Evolutionary conservation across 768 basidiomycete species (phyloP).

Genomic region (Lactarius evosmus): DNA sequence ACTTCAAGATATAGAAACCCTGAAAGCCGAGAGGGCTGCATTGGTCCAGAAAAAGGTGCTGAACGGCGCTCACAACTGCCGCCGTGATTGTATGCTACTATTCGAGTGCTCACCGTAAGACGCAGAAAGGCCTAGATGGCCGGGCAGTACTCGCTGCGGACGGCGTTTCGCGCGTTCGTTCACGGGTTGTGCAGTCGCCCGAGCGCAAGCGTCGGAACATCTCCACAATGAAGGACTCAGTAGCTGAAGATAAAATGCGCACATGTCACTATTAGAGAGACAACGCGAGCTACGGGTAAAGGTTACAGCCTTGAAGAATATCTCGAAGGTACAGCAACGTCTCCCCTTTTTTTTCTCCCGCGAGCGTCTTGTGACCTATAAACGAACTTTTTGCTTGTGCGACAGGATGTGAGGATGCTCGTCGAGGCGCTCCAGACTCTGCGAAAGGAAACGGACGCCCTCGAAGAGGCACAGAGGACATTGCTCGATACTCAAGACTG

Average conservation of each 20-base stretch:
- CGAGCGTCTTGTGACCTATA: background rate
- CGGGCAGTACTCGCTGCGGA: conserved; percentile 60
- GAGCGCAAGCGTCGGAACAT: conserved; percentile 86
- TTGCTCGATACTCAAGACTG: conserved; percentile 66
- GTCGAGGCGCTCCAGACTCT: conserved; percentile 75
- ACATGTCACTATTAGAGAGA: conserved; percentile 54
- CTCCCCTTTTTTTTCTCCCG: conserved; percentile 8
- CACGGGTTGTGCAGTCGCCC: conserved; percentile 87
- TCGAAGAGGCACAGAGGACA: conserved; percentile 66
- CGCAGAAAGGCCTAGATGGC: conserved; percentile 57
- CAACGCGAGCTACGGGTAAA: conserved; percentile 79
- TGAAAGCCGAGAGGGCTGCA: conserved; percentile 67
- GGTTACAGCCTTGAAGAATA: conserved; percentile 61
- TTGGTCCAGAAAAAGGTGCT: conserved; percentile 64
- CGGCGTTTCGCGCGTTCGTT: conserved; percentile 57
- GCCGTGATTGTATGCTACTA: background rate
- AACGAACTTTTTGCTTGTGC: background rate
- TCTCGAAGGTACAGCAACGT: conserved; percentile 60
- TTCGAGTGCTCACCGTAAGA: background rate
- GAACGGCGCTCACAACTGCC: background rate
- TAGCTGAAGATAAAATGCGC: conserved; percentile 67
- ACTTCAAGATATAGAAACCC: conserved; percentile 62
- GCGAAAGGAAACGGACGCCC: conserved; percentile 58
- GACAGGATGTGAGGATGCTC: conserved; percentile 68
- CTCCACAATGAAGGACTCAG: conserved; percentile 61